Evolutionary conservation across 2,329 filamentous ascomycete species (phyloP), one percentile per base, ranked within the genome.

Genomic region (Tolypocladium ovalisporum): DNA sequence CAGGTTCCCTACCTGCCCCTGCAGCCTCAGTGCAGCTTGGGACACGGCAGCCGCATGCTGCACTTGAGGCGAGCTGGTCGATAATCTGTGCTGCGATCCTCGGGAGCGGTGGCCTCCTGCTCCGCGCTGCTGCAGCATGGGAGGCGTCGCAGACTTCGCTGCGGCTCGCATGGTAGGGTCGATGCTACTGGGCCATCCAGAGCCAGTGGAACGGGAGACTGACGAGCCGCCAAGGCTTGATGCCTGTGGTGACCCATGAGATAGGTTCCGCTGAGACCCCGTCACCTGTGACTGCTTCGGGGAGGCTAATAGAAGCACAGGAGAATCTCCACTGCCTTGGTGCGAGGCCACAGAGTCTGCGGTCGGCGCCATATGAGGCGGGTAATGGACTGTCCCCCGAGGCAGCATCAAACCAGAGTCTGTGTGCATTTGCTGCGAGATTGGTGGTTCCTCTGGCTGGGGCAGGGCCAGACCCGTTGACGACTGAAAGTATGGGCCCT

Each of bases 401-500:
- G 65, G 59, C 37, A 65, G 36, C 12, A 64, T 55, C 27, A 65
- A 47, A 10, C 52, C 57, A 22, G 60, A 35, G 27, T 55, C 34
- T 7, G 57, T 27, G 15, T 56, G 54, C 34, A 56, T 47, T 22
- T 59, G 62, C 27, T 65, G 66, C 24, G 59, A 56, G 5, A 53
- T 57, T 10, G 60, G 60, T 17, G 61, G 57, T 29, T 60, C 29
- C 24, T 66, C 63, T 29, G 62, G 57, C n/a, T 67, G 66, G 10
- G 68, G 60, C 22, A 69, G 60, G 15, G 60, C 55, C 19, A 68
- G 53, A 22, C 60, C 65, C 10, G 68, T 62, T 12, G 62, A 57
- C n/a, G 66, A 59, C 39, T 66, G 66, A 36, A 69, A 71, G 58
- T 70, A 68, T 29, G 66, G 62, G 7, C 60, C 40, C 37, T 63